phyloP scores from a whole-genome alignment of 495 filamentous ascomycete genomes.

The Apiosordaria backusii region DNA sequence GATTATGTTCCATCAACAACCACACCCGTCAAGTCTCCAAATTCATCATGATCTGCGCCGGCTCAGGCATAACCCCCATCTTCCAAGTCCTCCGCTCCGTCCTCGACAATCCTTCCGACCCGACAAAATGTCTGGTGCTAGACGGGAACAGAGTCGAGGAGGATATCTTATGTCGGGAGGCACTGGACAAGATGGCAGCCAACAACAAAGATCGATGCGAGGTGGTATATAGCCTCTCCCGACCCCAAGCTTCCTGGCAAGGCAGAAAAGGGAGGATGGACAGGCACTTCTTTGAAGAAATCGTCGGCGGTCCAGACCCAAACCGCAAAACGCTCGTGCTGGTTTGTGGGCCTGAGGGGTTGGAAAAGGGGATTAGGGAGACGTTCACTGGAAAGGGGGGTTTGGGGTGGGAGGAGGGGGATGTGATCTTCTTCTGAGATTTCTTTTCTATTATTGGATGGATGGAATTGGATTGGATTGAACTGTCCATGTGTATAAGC shows the following conservation, averaged over 20 bases:
- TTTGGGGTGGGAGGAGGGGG: constrained; percentile 73
- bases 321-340: constrained; percentile 62
- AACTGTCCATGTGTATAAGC: no score
- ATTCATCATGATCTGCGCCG: constrained; percentile 89
- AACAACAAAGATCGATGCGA: constrained; percentile 54
- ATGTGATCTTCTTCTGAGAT: constrained; percentile 81
- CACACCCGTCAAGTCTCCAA: constrained; percentile 55
- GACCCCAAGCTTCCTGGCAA: constrained; percentile 60
- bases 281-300: constrained; percentile 56
- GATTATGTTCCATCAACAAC: constrained; percentile 60
- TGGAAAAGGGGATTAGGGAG: constrained; percentile 67
- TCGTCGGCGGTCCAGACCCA: constrained; percentile 45
- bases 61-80: constrained; percentile 87
- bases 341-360: constrained; percentile 75
- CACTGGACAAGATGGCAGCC: constrained; percentile 61
- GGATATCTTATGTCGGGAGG: constrained; percentile 79
- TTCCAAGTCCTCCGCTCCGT: constrained; percentile 83
- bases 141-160: constrained; percentile 76
- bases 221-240: constrained; percentile 70
- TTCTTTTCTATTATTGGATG: not conserved
- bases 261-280: constrained; percentile 70
- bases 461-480: no score
- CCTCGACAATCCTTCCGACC: constrained; percentile 42
- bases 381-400: constrained; percentile 48
- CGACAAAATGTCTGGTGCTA: constrained; percentile 61